Percentiles rank a stretch among this genome's conserved stretches.
These are phyloP conservation scores for Apodospora peruviana DNA, from an alignment of 495 filamentous ascomycete genomes.

Conservation along the genomic window DNA sequence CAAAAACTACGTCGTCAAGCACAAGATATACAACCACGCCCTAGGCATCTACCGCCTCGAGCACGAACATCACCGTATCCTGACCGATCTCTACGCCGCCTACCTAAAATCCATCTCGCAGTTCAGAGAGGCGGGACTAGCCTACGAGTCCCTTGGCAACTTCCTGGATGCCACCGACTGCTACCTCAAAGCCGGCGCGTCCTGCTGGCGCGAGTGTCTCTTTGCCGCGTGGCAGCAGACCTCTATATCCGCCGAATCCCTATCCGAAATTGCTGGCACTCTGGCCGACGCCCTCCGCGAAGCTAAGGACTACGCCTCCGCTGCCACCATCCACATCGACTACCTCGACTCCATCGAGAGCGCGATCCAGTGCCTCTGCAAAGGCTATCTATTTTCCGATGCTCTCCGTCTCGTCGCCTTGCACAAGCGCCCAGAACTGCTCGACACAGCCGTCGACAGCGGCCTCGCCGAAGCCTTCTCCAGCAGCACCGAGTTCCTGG, in stretches of 20 bases:
- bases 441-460: constrained; percentile 57
- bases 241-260: constrained; percentile 49
- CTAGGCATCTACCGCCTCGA: constrained; percentile 83
- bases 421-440: constrained; percentile 37
- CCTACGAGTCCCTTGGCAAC: constrained; percentile 79
- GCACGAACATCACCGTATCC: constrained; percentile 42
- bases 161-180: constrained; percentile 66
- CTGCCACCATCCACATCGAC: constrained; percentile 74
- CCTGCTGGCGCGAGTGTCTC: constrained; percentile 83
- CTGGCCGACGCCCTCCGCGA: constrained; percentile 72
- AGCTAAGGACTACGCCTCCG: constrained; percentile 71
- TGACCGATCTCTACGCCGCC: constrained; percentile 72
- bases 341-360: constrained; percentile 65
- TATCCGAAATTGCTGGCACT: constrained; percentile 56
- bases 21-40: constrained; percentile 71
- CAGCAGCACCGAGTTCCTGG: constrained; percentile 76
- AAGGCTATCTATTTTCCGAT: constrained; percentile 76
- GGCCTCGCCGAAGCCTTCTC: constrained; percentile 74
- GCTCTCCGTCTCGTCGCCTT: constrained; percentile 63
- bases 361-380: constrained; percentile 69
- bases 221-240: constrained; percentile 61
- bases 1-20: constrained; percentile 66
- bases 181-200: constrained; percentile 67
- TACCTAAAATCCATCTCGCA: constrained; percentile 67
- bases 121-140: constrained; percentile 78